Evolutionary conservation across 108 stramenopile species (phyloP), one percentile per base, ranked within the genome.

Genomic region (Skeletonema potamos): DNA sequence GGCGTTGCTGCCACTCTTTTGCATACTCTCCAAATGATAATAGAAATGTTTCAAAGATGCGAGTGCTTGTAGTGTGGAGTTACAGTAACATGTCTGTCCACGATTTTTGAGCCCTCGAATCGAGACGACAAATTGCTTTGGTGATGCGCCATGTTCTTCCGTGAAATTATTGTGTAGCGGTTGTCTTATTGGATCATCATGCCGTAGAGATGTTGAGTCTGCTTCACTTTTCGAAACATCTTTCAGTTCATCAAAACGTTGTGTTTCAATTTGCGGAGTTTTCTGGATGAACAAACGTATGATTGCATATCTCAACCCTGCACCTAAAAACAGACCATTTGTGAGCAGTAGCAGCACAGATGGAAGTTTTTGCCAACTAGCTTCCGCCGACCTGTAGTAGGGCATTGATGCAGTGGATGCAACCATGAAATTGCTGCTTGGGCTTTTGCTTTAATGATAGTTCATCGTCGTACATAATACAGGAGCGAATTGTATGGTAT

Each of bases 51-150:
- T 64, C 10, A 90, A 72, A 4, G 89, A 85, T 30, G 93, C 90
- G 76, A 94, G 64, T 17, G 89, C 81, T 65, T 94, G 93, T 20
- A 94, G 32, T 9, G 91, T 85, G 17, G 89, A 87, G 63, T 91
- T 94, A 34, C 89, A 66, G 61, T 87, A 94, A 66, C 93, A 94
- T 0, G 93, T 91, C 68, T 94, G 90, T 7, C 93, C 93, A 59
- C 73, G 72, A 68, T 94, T 94, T 10, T 69, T 75, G 17, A 94
- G 74, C 3, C 93, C 93, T 62, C 39, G 48, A 9, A 51, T 51
- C 22, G 48, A 51, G 48, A 51, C 48, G 22, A 51, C 22, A 6
- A 51, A 51, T 51, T 51, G 20, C 5, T 51, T 51, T 51, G 48
- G 8, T 1, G 22, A 51, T 51, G 22, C 2, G 22, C 0, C 48